These are phyloP conservation scores for Erigeron philadelphicus DNA, from an alignment of 140 eudicot species.

Conservation along the genomic window DNA sequence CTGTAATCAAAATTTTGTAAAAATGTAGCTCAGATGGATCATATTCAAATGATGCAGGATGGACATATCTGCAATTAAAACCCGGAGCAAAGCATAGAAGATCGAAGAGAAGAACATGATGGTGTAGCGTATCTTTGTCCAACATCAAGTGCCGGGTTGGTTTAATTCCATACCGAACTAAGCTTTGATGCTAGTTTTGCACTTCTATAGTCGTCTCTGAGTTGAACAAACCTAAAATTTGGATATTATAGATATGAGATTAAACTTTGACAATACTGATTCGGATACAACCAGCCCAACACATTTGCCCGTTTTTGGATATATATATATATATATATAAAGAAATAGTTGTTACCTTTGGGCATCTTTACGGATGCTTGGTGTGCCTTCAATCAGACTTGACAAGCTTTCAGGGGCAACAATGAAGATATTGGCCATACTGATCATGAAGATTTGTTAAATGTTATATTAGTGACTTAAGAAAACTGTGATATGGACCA, in stretches of 20 bases:
- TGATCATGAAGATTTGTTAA: conserved; percentile 18
- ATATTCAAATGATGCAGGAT: too few relatives aligned
- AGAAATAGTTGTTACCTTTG: conserved; percentile 43
- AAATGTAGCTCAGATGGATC: too few relatives aligned
- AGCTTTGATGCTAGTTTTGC: conserved; percentile 69
- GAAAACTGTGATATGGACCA: neutral
- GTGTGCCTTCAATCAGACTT: conserved; percentile 77
- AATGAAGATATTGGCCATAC: conserved; percentile 77
- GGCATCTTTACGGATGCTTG: conserved; percentile 68
- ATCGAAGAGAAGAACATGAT: neutral
- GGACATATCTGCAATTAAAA: too few relatives aligned
- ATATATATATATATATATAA: neutral
- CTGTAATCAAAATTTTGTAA: too few relatives aligned
- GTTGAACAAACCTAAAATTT: conserved; percentile 60
- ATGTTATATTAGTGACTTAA: conserved; percentile 8
- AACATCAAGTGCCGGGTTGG: neutral
- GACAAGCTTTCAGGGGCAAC: conserved; percentile 81
- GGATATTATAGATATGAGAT: neutral
- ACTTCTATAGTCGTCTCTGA: conserved; percentile 70
- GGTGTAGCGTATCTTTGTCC: conserved; percentile 4
- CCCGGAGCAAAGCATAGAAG: too few relatives aligned
- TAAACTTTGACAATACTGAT: neutral
- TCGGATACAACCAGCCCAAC: neutral
- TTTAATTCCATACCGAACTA: conserved; percentile 41
- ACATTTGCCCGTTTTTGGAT: neutral